Evolutionary conservation across 257 asterid genomes (phyloP).

Genomic region (Jaltomata sinuosa): DNA sequence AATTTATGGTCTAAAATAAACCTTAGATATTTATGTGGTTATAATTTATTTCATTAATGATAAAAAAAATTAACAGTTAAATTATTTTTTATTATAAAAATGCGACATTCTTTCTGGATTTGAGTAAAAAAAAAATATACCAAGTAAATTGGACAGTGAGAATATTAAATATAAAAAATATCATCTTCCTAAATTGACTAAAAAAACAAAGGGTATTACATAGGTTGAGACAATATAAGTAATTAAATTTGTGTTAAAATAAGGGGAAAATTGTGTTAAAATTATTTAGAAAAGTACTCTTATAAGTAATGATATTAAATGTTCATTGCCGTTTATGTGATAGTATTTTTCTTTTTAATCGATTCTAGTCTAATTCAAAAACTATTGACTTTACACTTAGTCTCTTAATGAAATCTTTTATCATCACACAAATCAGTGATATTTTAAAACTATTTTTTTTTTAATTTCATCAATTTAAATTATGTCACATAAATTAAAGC

Average conservation of each 20-base stretch:
- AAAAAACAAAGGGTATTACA: background rate
- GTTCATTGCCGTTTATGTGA: too few relatives aligned
- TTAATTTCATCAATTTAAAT: background rate
- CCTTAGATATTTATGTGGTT: background rate
- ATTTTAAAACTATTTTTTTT: background rate
- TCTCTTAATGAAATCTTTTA: background rate
- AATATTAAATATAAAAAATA: too few relatives aligned
- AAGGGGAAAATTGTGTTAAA: background rate
- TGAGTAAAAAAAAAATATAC: too few relatives aligned
- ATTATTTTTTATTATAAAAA: background rate
- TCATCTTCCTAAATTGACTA: background rate
- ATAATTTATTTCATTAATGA: too few relatives aligned
- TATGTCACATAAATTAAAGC: background rate
- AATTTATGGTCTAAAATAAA: background rate
- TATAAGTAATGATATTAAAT: too few relatives aligned
- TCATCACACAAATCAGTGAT: background rate
- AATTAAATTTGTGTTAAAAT: background rate
- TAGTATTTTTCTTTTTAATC: too few relatives aligned
- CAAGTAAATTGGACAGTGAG: too few relatives aligned
- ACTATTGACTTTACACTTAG: background rate
- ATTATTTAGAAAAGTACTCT: background rate
- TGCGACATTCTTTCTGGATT: background rate
- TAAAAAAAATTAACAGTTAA: background rate
- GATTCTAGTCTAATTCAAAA: too few relatives aligned
- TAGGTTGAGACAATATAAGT: background rate